phyloP scores from a whole-genome alignment of 2,329 filamentous ascomycete genomes.

The Calonectria montana region DNA sequence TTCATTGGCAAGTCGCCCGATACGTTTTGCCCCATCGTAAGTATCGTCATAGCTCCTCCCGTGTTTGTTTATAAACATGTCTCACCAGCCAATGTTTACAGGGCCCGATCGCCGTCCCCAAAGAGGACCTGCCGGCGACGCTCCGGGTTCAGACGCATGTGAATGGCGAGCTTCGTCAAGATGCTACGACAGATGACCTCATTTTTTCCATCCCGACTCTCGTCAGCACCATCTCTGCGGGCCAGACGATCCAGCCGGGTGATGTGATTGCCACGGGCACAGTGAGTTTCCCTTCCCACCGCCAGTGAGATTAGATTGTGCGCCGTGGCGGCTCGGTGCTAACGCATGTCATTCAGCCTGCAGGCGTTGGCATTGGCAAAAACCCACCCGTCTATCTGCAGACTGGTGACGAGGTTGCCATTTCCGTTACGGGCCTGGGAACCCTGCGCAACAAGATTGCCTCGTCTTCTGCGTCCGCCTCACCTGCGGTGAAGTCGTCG shows the following conservation, averaged over 20 bases:
- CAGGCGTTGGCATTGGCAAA: slow-evolving; percentile 61
- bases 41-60: neutral
- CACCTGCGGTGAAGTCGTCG: neutral
- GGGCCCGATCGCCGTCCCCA: slow-evolving; percentile 64
- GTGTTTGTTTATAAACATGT: neutral
- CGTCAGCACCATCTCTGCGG: slow-evolving; percentile 54
- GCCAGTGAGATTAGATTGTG: too few species aligned
- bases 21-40: slow-evolving; percentile 60
- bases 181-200: slow-evolving; percentile 56
- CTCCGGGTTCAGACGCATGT: slow-evolving; percentile 56
- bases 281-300: slow-evolving; percentile 24
- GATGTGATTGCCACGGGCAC: slow-evolving; percentile 60
- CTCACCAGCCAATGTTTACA: slow-evolving; percentile 26
- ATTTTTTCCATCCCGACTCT: slow-evolving; percentile 58
- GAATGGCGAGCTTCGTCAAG: slow-evolving; percentile 59
- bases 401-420: slow-evolving; percentile 53
- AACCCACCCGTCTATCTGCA: slow-evolving; percentile 51
- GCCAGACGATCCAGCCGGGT: slow-evolving; percentile 56
- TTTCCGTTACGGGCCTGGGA: slow-evolving; percentile 43
- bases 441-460: slow-evolving; percentile 31
- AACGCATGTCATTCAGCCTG: slow-evolving; percentile 35
- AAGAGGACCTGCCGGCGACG: slow-evolving; percentile 54
- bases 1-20: slow-evolving; percentile 68
- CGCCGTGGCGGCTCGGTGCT: neutral
- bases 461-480: neutral